Evolutionary conservation across 306 rosid species (phyloP).

Genomic region (Vachellia pachyceras): DNA sequence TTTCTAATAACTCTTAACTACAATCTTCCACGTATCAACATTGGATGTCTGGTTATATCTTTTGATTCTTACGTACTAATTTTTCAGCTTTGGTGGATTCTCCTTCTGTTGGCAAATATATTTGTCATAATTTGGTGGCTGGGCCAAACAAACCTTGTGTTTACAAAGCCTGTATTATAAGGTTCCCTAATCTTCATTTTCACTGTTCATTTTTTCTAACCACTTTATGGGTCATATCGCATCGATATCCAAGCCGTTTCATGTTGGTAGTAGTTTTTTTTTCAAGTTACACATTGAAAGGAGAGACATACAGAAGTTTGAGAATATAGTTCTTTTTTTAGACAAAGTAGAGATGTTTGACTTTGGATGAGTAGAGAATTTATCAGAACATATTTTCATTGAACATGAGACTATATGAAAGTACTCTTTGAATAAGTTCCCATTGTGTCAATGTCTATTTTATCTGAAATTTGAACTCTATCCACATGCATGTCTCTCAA

Average conservation of each 20-base stretch:
- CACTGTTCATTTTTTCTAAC: not conserved
- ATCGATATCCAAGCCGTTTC: not conserved
- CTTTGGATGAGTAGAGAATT: not conserved
- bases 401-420: not conserved
- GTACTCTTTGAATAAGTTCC: no score
- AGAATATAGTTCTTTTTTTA: not conserved
- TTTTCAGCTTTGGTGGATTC: not conserved
- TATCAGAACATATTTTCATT: not conserved
- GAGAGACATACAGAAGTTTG: not conserved
- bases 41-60: not conserved
- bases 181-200: not conserved
- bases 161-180: not conserved
- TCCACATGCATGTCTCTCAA: not conserved
- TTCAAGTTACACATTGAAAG: not conserved
- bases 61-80: not conserved
- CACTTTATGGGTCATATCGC: not conserved
- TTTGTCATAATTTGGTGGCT: not conserved
- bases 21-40: not conserved
- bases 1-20: not conserved
- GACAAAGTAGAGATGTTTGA: not conserved
- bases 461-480: not conserved
- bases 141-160: not conserved
- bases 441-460: not conserved
- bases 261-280: not conserved
- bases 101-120: not conserved